These are phyloP conservation scores for Parascedosporium putredinis DNA, from an alignment of 2,329 filamentous ascomycete genomes.

Conservation along the genomic window DNA sequence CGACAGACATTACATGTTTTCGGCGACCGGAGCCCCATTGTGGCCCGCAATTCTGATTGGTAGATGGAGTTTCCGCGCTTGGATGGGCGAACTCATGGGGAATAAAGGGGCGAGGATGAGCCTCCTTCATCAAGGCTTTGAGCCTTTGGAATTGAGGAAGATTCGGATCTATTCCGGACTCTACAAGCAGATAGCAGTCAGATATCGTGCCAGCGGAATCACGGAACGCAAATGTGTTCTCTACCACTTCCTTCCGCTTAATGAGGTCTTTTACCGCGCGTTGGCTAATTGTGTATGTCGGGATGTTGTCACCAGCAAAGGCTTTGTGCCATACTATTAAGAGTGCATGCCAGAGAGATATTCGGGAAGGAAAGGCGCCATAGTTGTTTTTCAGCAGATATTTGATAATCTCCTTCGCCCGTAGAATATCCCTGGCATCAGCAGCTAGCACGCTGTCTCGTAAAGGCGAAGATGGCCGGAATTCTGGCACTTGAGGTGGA, in stretches of 20 bases:
- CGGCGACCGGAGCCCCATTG: conserved; percentile 19
- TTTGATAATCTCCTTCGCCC: conserved; percentile 28
- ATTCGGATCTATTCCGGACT: conserved; percentile 29
- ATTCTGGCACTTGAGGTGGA: neutral
- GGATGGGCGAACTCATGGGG: conserved; percentile 11
- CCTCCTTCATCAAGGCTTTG: conserved; percentile 36
- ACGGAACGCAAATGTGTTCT: conserved; percentile 35
- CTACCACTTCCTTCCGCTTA: conserved; percentile 23
- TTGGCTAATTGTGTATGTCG: conserved; percentile 27
- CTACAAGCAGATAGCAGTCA: conserved; percentile 34
- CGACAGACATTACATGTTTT: conserved; percentile 31
- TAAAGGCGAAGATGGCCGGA: conserved; percentile 1
- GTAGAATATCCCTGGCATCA: conserved; percentile 12
- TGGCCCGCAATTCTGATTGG: conserved; percentile 6
- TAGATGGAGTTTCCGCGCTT: neutral
- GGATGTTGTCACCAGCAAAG: conserved; percentile 29
- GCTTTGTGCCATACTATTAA: conserved; percentile 32
- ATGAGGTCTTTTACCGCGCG: conserved; percentile 27
- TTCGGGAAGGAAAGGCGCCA: conserved; percentile 41
- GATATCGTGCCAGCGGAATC: conserved; percentile 29
- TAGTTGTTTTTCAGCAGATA: conserved; percentile 29
- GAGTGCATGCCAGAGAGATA: conserved; percentile 37
- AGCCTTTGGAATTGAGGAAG: conserved; percentile 29
- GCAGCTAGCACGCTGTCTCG: neutral
- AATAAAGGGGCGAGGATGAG: conserved; percentile 31